Evolutionary conservation across 768 basidiomycete genomes (phyloP).

Genomic region (Infundibulicybe gibba): DNA sequence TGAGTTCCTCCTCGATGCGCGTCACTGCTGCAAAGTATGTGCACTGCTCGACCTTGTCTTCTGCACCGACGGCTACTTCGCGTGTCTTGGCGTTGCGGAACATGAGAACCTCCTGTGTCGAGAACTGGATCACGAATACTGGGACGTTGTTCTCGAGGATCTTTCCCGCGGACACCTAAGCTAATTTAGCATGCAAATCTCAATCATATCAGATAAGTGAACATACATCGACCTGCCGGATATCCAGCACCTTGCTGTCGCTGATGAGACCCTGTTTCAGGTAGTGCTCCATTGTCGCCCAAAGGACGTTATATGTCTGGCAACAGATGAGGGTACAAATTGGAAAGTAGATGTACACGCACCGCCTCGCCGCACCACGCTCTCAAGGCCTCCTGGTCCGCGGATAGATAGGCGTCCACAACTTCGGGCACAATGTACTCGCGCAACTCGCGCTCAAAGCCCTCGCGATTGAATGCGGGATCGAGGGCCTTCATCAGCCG

Average conservation of each 20-base stretch:
- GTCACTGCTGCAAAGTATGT: conserved; percentile 91
- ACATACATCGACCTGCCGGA: conserved; percentile 93
- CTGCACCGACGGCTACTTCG: conserved; percentile 85
- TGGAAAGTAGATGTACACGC: conserved; percentile 25
- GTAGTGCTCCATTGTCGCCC: conserved; percentile 97
- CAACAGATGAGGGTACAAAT: background rate
- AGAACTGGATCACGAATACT: conserved; percentile 87
- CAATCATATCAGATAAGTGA: background rate
- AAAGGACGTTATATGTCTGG: conserved; percentile 95
- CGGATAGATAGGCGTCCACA: conserved; percentile 92
- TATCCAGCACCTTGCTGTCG: conserved; percentile 93
- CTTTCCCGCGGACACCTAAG: conserved; percentile 78
- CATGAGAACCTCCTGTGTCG: conserved; percentile 89
- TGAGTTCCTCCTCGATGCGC: conserved; percentile 81
- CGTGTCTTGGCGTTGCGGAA: conserved; percentile 88
- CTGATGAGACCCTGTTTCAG: conserved; percentile 86
- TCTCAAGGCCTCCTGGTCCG: conserved; percentile 80
- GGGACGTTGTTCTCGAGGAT: conserved; percentile 88
- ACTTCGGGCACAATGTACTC: conserved; percentile 99
- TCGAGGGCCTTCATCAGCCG: conserved; percentile 86
- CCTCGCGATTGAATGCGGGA: conserved; percentile 80
- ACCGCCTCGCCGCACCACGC: conserved; percentile 97
- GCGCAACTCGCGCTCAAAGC: conserved; percentile 83
- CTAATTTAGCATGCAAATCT: background rate
- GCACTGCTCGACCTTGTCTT: conserved; percentile 90